These are phyloP conservation scores for Panus rudis DNA, from an alignment of 768 basidiomycete genomes.

Conservation along the genomic window DNA sequence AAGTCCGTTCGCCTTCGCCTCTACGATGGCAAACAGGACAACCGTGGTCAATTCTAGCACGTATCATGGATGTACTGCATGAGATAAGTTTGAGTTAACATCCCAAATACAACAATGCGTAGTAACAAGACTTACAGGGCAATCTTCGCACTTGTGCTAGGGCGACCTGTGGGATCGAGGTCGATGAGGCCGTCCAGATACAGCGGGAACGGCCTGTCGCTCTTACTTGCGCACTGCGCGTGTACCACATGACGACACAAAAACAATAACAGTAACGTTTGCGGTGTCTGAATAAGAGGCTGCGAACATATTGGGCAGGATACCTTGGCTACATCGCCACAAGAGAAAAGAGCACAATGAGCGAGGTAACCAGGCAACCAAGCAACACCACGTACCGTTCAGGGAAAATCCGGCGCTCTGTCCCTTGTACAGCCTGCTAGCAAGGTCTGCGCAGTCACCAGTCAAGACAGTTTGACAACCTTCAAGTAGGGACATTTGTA, in stretches of 20 bases:
- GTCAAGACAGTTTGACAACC: constrained; percentile 86
- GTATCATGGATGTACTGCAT: constrained; percentile 61
- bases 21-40: constrained; percentile 74
- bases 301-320: constrained; percentile 62
- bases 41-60: constrained; percentile 53
- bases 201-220: constrained; percentile 48
- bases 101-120: background rate
- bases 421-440: constrained; percentile 57
- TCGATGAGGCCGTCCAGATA: constrained; percentile 47
- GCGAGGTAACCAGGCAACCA: constrained; percentile 1
- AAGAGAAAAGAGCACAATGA: background rate
- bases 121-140: constrained; percentile 56
- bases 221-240: constrained; percentile 65
- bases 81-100: constrained; percentile 9
- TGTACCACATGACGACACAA: constrained; percentile 88
- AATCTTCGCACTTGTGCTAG: constrained; percentile 62
- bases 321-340: constrained; percentile 41
- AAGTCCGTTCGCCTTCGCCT: constrained; percentile 44
- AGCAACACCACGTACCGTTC: constrained; percentile 41
- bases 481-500: constrained; percentile 88
- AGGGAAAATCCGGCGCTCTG: constrained; percentile 80
- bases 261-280: constrained; percentile 65
- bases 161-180: constrained; percentile 31
- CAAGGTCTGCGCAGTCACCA: constrained; percentile 73
- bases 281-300: constrained; percentile 49